Conservation (phyloP, 257 asterid species). For the Nicotiana otophora region DNA sequence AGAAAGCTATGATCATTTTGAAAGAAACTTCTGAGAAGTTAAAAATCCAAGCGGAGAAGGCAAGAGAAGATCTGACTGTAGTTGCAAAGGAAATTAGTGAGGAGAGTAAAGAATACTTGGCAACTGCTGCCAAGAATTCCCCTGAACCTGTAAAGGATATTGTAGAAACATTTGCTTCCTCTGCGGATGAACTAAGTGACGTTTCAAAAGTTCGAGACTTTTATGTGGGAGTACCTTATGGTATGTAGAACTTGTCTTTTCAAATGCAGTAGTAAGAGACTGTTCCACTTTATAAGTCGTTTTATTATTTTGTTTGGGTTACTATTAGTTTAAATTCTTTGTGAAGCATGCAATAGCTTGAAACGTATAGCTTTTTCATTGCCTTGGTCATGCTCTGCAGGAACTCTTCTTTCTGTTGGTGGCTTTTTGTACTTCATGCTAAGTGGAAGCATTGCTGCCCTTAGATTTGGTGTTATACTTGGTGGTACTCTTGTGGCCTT, state of each 20-base stretch:
- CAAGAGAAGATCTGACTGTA: slow-evolving; percentile 56
- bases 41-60: slow-evolving; percentile 75
- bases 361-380: slow-evolving; percentile 11
- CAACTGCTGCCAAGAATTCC: slow-evolving; percentile 62
- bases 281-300: background rate
- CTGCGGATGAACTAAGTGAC: slow-evolving; percentile 54
- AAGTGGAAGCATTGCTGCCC: slow-evolving; percentile 67
- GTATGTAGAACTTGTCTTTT: slow-evolving; percentile 29
- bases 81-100: slow-evolving; percentile 66
- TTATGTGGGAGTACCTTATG: slow-evolving; percentile 87
- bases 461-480: slow-evolving; percentile 79
- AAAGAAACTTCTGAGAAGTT: slow-evolving; percentile 73
- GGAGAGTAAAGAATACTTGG: slow-evolving; percentile 62
- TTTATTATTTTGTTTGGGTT: background rate
- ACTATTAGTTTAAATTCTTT: background rate
- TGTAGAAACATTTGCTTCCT: slow-evolving; percentile 65
- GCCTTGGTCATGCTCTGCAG: slow-evolving; percentile 31
- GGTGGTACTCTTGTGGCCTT: slow-evolving; percentile 81
- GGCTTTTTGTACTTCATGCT: slow-evolving; percentile 84
- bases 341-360: background rate
- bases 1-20: slow-evolving; percentile 52
- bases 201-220: slow-evolving; percentile 70
- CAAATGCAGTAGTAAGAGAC: background rate
- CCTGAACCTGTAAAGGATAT: slow-evolving; percentile 82
- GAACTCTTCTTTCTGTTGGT: slow-evolving; percentile 62